Base-by-base conservation (phyloP, 2,329 filamentous ascomycete species). In the Stagonosporopsis cucurbitacearum region DNA sequence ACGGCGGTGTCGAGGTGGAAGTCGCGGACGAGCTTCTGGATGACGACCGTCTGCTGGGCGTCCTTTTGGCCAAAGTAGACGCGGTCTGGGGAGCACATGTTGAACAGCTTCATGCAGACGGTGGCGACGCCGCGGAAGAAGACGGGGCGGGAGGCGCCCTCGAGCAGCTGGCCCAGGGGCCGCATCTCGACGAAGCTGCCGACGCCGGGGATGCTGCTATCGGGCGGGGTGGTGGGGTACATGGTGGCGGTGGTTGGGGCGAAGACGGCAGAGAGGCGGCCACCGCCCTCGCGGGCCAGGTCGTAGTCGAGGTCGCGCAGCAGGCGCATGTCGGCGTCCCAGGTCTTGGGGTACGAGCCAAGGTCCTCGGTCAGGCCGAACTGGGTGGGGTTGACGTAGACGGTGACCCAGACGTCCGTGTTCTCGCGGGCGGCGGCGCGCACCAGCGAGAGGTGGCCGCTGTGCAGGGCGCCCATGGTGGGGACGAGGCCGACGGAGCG, bases 41-140 rank as follows among this genome's bases (percentile, higher is more conserved):
- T 90, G 11, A 99, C 85, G 17, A 96, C 90, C 0, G 92, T 96
- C 78, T 99, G 95, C 80, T 99, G 95, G 19, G 97, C 87, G 75
- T 99, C 95, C 79, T 99, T 99, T 76, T 98, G 95, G 4, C 95
- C 95, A 79, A 99, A 97, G 78, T 96, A 95, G 5, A 92, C 91
- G 40, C 84, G 84, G 53, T 93, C 88, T 4, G 91, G 89, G 62
- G 86, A 82, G 41, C 91, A 87, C 50, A 92, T 90, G 69, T 93
- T 93, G 78, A 96, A 94, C 13, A 96, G 79, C 78, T 96, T 99
- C 85, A 94, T 95, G 79, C 93, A 97, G 2, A 99, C 89, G 1
- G 95, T 99, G 19, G 95, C 93, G 30, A 99, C 95, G 35, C 95
- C 95, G 44, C 95, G 85, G 78, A 99, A 99, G 77, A 99, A 99